phyloP scores from a whole-genome alignment of 176 grass and related monocot species.

The Aegilops bicornis region DNA sequence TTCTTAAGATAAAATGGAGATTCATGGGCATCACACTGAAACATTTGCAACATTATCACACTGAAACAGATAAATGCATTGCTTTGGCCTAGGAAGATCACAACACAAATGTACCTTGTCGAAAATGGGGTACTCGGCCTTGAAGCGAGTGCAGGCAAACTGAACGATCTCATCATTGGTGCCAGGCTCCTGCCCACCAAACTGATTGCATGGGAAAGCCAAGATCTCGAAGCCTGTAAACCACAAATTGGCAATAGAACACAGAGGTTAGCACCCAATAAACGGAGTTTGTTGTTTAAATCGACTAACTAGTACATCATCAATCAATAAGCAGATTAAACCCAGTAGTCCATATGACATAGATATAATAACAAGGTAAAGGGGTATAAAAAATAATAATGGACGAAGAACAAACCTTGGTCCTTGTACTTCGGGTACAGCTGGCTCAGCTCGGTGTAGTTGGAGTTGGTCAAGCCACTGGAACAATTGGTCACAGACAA shows the following conservation, averaged over 20 bases:
- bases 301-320: background rate
- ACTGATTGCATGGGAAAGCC: constrained; percentile 91
- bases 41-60: background rate
- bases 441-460: constrained; percentile 85
- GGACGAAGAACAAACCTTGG: constrained; percentile 50
- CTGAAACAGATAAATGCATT: background rate
- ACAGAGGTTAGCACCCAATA: background rate
- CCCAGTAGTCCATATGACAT: background rate
- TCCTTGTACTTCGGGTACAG: constrained; percentile 89
- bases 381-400: background rate
- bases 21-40: background rate
- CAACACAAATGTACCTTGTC: constrained; percentile 59
- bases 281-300: background rate
- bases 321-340: background rate
- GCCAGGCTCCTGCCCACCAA: constrained; percentile 77
- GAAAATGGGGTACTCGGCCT: constrained; percentile 95
- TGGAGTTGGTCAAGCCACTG: constrained; percentile 93
- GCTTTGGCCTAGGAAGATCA: background rate
- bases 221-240: constrained; percentile 73
- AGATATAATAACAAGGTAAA: background rate
- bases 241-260: background rate
- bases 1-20: background rate
- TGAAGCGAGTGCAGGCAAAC: constrained; percentile 92
- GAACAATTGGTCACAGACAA: constrained; percentile 26
- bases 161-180: constrained; percentile 80